Evolutionary conservation across 1,139 yeast species (phyloP).

Genomic region (Saccharomyces hybrid): DNA sequence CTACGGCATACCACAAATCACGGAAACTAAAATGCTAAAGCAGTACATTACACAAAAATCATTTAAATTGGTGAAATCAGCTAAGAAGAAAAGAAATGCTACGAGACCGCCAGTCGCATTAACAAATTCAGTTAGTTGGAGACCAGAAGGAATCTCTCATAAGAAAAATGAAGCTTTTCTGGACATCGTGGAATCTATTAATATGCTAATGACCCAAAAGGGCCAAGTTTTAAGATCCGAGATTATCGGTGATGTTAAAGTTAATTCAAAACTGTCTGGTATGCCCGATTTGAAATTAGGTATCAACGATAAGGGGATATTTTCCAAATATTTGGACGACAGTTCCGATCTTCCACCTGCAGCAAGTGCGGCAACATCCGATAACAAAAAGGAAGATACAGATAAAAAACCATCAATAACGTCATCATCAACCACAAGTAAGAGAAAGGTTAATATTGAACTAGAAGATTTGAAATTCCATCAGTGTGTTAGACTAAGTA

Average conservation of each 20-base stretch:
- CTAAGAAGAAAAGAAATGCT: slow-evolving; percentile 38
- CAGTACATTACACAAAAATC: slow-evolving; percentile 80
- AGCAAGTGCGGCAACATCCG: slow-evolving; percentile 11
- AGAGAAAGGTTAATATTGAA: slow-evolving; percentile 38
- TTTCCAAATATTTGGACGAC: slow-evolving; percentile 32
- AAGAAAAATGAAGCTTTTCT: slow-evolving; percentile 94
- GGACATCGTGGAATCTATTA: slow-evolving; percentile 89
- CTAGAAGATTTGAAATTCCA: slow-evolving; percentile 95
- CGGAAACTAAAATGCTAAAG: slow-evolving; percentile 87
- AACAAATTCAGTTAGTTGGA: slow-evolving; percentile 93
- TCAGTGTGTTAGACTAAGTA: slow-evolving; percentile 79
- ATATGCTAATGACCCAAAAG: slow-evolving; percentile 76
- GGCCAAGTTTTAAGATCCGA: slow-evolving; percentile 91
- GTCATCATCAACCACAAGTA: slow-evolving; percentile 20
- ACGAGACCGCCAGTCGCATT: slow-evolving; percentile 83
- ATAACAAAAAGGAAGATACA: too few species aligned
- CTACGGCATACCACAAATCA: slow-evolving; percentile 91
- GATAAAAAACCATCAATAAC: slow-evolving; percentile 23
- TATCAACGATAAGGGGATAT: slow-evolving; percentile 80
- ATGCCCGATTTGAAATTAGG: slow-evolving; percentile 97
- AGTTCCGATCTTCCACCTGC: slow-evolving; percentile 11
- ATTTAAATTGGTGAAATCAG: slow-evolving; percentile 48
- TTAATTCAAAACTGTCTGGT: slow-evolving; percentile 85
- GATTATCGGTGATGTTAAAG: slow-evolving; percentile 79
- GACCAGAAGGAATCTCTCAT: slow-evolving; percentile 83